Evolutionary conservation across 1,284 basidiomycete species (phyloP).

Genomic region (Exsudoporus floridanus): DNA sequence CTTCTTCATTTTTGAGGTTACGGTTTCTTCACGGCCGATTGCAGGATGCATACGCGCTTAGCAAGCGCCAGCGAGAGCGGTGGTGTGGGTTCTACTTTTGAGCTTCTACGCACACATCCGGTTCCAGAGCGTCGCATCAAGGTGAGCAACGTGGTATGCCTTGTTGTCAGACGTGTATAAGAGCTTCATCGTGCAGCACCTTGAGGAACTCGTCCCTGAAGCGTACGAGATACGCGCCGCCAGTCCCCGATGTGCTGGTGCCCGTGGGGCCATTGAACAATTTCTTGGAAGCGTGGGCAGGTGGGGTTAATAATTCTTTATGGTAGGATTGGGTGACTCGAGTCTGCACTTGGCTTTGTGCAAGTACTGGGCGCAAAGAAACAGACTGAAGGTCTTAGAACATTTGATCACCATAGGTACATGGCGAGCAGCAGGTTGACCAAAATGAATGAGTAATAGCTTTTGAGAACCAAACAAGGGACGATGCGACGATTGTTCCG

Average conservation of each 20-base stretch:
- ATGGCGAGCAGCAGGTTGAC: constrained; percentile 5
- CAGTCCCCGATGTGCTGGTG: constrained; percentile 46
- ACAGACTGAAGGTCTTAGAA: neutral
- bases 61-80: constrained; percentile 48
- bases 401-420: constrained; percentile 4
- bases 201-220: constrained; percentile 56
- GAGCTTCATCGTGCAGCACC: constrained; percentile 38
- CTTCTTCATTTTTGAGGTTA: neutral
- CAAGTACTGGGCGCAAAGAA: neutral
- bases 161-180: neutral
- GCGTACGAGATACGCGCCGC: constrained; percentile 52
- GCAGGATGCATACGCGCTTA: constrained; percentile 69
- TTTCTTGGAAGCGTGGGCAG: constrained; percentile 23
- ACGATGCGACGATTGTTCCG: neutral
- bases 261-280: constrained; percentile 30
- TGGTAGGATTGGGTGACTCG: neutral
- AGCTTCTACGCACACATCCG: constrained; percentile 78
- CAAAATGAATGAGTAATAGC: constrained; percentile 11
- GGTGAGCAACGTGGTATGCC: constrained; percentile 40
- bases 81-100: constrained; percentile 34
- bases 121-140: constrained; percentile 66
- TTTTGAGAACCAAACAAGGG: neutral
- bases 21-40: constrained; percentile 2
- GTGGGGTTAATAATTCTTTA: constrained; percentile 11
- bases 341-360: neutral